Base-by-base conservation (phyloP, 2,329 filamentous ascomycete genomes). In the Fusarium chlamydosporum region DNA sequence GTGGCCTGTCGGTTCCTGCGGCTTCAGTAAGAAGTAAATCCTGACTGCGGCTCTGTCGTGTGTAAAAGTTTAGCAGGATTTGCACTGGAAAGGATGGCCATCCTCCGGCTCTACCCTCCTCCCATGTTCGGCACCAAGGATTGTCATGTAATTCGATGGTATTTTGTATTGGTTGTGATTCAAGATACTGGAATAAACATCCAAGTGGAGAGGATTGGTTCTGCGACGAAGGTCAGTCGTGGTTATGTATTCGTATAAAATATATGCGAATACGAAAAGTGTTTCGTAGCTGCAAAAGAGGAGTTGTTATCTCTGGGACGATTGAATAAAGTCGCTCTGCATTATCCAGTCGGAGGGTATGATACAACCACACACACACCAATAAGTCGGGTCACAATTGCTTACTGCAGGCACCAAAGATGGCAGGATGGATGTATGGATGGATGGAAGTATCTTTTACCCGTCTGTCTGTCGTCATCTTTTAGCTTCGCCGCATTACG, bases 11-110 rank as follows among this genome's bases (percentile, higher is more conserved):
- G 34, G 26, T 20, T 45, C 29, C 15, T 48, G 41, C 23, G 66
- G 48, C 23, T 70, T 69, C 48, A 23, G 23, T 23, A 69, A 67
- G 45, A 69, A 67, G 45, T 67, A 69, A 35, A 70, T 53, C 26
- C 70, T 69, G 56, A 56, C 66, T 5, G 66, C 66, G 27, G 61
- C 67, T 48, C 51, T 67, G 16, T 67, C 45, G 23, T 57, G 57
- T 27, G 62, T 66, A 46, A 26, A 38, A 29, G 67, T 26, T 18
- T 61, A 68, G 48, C 66, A 68, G 23, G 70, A 70, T 15, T 37
- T 52, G 23, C 67, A 70, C 18, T 59, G n/a, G 35, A 52, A 56
- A 23, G 61, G 38, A 9, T 33, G 46, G 4, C 23, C 52, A 10
- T 45, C 56, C 56, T 67, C 61, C 26, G 52, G 47, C 33, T 70